Base-by-base conservation (phyloP, 1,284 basidiomycete species). In the Microbotryum saponariae region DNA sequence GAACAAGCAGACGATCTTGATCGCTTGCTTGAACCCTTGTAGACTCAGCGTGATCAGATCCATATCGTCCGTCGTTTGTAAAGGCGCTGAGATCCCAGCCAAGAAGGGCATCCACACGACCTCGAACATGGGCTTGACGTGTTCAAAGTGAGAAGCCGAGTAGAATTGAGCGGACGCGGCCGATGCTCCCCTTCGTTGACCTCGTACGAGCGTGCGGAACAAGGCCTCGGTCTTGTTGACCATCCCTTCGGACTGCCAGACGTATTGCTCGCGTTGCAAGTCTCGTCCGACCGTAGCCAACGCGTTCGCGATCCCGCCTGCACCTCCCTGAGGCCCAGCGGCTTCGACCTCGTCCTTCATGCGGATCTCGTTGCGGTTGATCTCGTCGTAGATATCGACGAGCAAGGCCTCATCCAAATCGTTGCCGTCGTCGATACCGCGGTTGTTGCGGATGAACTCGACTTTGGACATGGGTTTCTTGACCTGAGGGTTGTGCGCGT, bases 51-150 rank as follows among this genome's bases (percentile, higher is more conserved):
- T 86, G 65, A 97, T 89, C 20, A 91, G 79, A 70, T 94, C 91
- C 62, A 92, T 78, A 75, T 94, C 91, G 74, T 94, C 89, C 29
- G 70, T 67, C 21, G 71, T 70, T 74, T 97, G 93, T 56, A 97
- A 79, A 9, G 91, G 91, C 0, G 85, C 89, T 6, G 92, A 96
- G 44, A 97, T 79, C 6, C 91, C 92, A 8, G 93, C 93, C 20
- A 97, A 81, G 76, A 96, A 91, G 2, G 93, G 85, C 78, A 97
- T 96, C 93, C 93, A 97, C 16, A 91, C 91, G 21, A 96, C 91
- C 76, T 97, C 92, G 71, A 97, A 96, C 93, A 97, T 97, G 47
- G 92, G 92, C 42, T 85, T 83, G 62, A 96, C 92, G 74, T 97
- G 93, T 65, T 96, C 84, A 67, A 91, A 89, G 72, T 96, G 89